Evolutionary conservation across 352 stramenopile species (phyloP), one percentile per base, ranked within the genome.

Genomic region (Pythium aristosporum): DNA sequence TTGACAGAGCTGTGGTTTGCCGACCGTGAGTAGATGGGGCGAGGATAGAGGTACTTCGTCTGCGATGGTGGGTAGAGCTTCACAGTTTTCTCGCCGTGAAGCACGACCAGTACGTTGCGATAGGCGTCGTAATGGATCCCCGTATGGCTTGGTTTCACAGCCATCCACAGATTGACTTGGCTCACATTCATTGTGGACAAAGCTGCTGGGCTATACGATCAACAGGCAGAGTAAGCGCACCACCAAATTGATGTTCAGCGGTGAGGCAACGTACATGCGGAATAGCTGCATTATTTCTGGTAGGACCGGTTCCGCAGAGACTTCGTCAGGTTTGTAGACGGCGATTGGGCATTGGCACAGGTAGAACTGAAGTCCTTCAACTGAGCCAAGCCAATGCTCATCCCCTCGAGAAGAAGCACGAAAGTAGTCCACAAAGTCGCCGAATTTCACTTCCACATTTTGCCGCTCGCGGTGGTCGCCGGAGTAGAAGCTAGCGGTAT

Each of bases 131-230:
- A 95, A 46, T 95, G 87, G 9, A 95, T 66, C 12, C 72, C 87
- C 6, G 87, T 94, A 20, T 73, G 70, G 9, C 80, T 83, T 30
- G 73, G 16, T 25, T 71, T 67, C 12, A 89, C 76, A 8, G 73
- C 75, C 78, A 95, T 92, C 87, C 87, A 95, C 20, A 95, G 48
- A 65, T 95, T 95, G n/a, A 94, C 75, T 80, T 92, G 82, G 20
- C 69, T 81, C n/a, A 94, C 32, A n/a, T 55, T 49, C 34, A 78
- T 61, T 7, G 56, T 37, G 6, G 72, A 42, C 28, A 94, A 69
- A 28, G 65, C 72, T 2, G 56, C 32, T 21, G 82, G 82, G 21
- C 85, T 93, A 28, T n/a, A 21, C 16, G 51, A 25, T 20, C 16
- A 57, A 9, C 18, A 23, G 11, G 46, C 5, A 6, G 28, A 44